These are phyloP conservation scores for Camellia japonica DNA, from an alignment of 148 eudicot species.

Conservation along the genomic window DNA sequence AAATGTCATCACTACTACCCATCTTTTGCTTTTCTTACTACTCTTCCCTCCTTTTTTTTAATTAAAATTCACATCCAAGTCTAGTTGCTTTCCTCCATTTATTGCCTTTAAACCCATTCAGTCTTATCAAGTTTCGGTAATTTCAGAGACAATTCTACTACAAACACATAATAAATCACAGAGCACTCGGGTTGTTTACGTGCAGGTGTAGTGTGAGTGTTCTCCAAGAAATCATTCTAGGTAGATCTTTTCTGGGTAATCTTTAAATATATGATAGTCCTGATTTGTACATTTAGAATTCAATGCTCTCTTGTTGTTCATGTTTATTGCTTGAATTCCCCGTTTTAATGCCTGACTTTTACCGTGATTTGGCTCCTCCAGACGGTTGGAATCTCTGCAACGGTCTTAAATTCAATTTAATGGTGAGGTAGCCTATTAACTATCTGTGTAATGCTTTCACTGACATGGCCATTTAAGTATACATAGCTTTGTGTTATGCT, in stretches of 20 bases:
- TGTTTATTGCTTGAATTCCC: conserved; percentile 4
- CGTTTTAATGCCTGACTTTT: background rate
- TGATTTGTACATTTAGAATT: background rate
- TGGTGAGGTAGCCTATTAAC: background rate
- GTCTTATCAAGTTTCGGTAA: background rate
- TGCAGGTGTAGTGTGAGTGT: no score
- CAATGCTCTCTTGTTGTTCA: conserved; percentile 1
- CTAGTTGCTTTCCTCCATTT: conserved; percentile 8
- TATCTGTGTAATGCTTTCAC: background rate
- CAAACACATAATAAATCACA: no score
- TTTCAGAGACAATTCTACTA: background rate
- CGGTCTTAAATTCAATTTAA: conserved; percentile 9
- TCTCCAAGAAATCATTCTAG: background rate
- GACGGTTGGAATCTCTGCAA: conserved; percentile 4
- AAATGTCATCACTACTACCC: no score
- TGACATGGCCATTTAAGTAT: background rate
- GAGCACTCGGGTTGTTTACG: no score
- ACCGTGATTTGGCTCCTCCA: conserved; percentile 3
- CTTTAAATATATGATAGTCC: background rate
- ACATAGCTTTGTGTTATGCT: background rate
- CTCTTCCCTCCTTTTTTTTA: conserved; percentile 24
- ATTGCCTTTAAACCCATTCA: conserved; percentile 10
- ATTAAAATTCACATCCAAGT: conserved; percentile 8
- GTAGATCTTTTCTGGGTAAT: background rate
- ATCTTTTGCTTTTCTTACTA: conserved; percentile 15